A percentile compares a stretch with the other conserved stretches of the same genome.
Evolutionary conservation across 2,329 filamentous ascomycete genomes (phyloP).

Genomic region (Albifimbria verrucaria): DNA sequence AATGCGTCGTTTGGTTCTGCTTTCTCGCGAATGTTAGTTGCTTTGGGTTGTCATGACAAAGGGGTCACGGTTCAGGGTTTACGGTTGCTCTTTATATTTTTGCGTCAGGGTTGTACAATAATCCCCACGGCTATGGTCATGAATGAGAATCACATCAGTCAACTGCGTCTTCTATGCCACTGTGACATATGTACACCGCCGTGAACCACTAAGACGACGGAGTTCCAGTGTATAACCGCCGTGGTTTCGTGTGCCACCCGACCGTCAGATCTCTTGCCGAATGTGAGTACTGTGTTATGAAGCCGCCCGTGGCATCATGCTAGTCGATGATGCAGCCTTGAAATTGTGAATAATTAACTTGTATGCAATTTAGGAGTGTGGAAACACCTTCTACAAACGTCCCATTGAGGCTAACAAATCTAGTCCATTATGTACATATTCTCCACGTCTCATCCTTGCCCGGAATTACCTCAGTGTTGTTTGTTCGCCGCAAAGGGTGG

Average conservation of each 20-base stretch:
- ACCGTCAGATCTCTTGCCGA: too few relatives aligned
- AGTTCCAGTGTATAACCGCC: neutral
- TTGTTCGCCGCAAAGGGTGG: conserved; percentile 16
- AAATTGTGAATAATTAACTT: too few relatives aligned
- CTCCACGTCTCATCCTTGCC: neutral
- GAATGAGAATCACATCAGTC: conserved; percentile 47
- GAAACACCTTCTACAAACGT: neutral
- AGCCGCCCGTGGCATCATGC: too few relatives aligned
- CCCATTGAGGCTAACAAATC: neutral
- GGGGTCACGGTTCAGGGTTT: conserved; percentile 76
- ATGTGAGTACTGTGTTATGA: too few relatives aligned
- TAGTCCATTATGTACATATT: neutral
- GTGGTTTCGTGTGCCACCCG: neutral
- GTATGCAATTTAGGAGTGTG: too few relatives aligned
- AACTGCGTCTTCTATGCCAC: too few relatives aligned
- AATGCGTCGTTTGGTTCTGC: conserved; percentile 46
- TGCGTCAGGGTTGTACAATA: conserved; percentile 70
- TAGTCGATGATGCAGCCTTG: too few relatives aligned
- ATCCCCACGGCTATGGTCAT: conserved; percentile 65
- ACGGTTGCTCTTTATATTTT: conserved; percentile 53
- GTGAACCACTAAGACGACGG: too few relatives aligned
- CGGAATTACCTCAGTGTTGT: neutral
- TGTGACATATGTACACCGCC: too few relatives aligned
- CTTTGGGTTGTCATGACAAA: conserved; percentile 77
- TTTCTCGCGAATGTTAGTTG: conserved; percentile 57